Evolutionary conservation across 768 basidiomycete species (phyloP).

Genomic region (Lactifluus hygrophoroides): DNA sequence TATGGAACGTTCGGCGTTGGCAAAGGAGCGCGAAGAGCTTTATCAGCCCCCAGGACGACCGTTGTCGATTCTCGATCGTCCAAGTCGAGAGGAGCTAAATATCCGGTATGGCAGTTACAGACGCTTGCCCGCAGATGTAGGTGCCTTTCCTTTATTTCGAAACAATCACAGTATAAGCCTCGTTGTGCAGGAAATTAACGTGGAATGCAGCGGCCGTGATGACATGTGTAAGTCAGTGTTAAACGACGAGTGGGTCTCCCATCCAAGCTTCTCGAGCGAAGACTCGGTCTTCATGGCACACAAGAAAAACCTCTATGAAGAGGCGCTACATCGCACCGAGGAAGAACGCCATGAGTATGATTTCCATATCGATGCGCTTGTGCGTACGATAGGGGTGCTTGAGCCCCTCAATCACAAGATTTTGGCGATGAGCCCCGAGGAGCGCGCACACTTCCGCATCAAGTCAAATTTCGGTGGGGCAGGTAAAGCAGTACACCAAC

Average conservation of each 20-base stretch:
- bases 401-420: constrained; percentile 91
- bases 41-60: constrained; percentile 21
- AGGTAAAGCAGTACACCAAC: constrained; percentile 79
- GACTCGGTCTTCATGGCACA: constrained; percentile 86
- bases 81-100: constrained; percentile 57
- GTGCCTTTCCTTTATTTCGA: constrained; percentile 27
- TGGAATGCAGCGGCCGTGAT: constrained; percentile 90
- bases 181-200: constrained; percentile 61
- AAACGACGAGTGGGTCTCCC: constrained; percentile 98
- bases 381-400: constrained; percentile 80
- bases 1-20: constrained; percentile 33
- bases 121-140: constrained; percentile 66
- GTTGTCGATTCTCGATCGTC: constrained; percentile 28
- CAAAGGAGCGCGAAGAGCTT: constrained; percentile 26
- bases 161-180: neutral
- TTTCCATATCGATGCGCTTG: constrained; percentile 94
- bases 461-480: constrained; percentile 84
- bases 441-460: constrained; percentile 71
- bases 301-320: constrained; percentile 94
- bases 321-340: constrained; percentile 91
- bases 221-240: constrained; percentile 94
- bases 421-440: constrained; percentile 65
- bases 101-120: constrained; percentile 86
- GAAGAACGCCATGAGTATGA: constrained; percentile 99
- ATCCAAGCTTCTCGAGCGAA: constrained; percentile 92